Evolutionary conservation across 768 basidiomycete genomes (phyloP), one percentile per base, ranked within the genome.

Genomic region (Suillus brevipes): DNA sequence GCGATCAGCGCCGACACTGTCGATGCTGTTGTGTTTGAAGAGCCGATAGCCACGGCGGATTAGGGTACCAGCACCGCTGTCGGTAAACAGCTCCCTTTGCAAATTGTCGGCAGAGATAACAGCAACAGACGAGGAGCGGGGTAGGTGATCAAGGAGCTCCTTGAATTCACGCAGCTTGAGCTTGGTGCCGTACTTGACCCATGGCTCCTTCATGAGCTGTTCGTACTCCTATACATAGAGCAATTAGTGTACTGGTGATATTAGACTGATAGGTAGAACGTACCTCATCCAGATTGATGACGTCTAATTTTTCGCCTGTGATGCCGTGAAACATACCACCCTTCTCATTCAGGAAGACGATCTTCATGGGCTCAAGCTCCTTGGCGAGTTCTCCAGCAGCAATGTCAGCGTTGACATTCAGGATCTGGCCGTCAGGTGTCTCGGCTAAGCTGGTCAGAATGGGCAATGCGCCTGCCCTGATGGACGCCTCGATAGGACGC

Each of bases 141-240:
- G 97, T 67, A 99, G 94, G 80, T 96, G 91, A 74, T 99, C 97
- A 52, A 99, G 87, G 62, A 99, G 89, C 73, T 99, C 97, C 80
- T 99, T 99, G 85, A 99, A 98, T 78, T 99, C 97, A 68, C 97
- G 91, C 64, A 99, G 85, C 81, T 99, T 99, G 77, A 99, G 92
- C 79, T 99, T 99, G 68, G 97, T 99, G 66, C 97, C 97, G 75
- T 89, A 98, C 77, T 97, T 97, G 78, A 99, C 97, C 97, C 97
- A 99, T 7, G 95, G 86, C 79, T 99, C 92, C 73, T 95, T 96
- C 95, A 99, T 93, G 65, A 99, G 89, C 28, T 86, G 85, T 69
- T 97, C 93, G 78, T 97, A 99, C 81, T 99, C 97, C 91, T 95
- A 72, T 38, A 60, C 1, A 55, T 9, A 37, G 20, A 34, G 36